Evolutionary conservation across 2,329 filamentous ascomycete genomes (phyloP), one percentile per base, ranked within the genome.

Genomic region (Colletotrichum nymphaeae): DNA sequence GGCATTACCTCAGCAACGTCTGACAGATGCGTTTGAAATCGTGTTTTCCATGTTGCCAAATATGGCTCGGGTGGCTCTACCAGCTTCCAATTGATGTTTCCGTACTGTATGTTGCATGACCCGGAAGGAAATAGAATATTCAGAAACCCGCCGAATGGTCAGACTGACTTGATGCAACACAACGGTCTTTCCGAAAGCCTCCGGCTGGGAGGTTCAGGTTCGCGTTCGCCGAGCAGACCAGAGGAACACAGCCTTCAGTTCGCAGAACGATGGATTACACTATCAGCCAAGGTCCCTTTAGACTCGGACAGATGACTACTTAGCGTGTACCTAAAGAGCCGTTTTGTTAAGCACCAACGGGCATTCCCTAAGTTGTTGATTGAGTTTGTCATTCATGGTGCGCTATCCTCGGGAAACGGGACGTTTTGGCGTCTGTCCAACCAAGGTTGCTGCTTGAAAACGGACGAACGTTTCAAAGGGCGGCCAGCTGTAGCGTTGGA

Each of bases 1-100:
- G 70, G 67, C 70, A 73, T 73, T 70, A 73, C 67, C 67, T 70
- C 56, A 65, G 70, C 70, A 70, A 73, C 70, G 60, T 60, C 67
- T 62, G 67, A 73, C 56, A 60, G 35, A 70, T 65, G 60, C 46
- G 67, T 70, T 65, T 60, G 70, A 57, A 73, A 73, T 70, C 70
- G 49, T 62, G 66, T 52, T 70, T 24, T 65, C 30, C 32, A 26
- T 28, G 70, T 53, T 69, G 66, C 70, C 69, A 63, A 69, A 63
- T 69, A 63, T 49, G 69, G 69, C 53, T 55, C 56, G 16, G 19
- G 28, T 24, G 28, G 28, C 32, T 53, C 19, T 63, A 12, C 19
- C 62, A 26, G 67, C 62, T 55, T 53, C 55, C 4, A 42, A 55
- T 26, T 30, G 56, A 19, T 30, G 32, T 35, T 12, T 35, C 32